Conservation (phyloP, 345 rosid species). For the Acer saccharum region DNA sequence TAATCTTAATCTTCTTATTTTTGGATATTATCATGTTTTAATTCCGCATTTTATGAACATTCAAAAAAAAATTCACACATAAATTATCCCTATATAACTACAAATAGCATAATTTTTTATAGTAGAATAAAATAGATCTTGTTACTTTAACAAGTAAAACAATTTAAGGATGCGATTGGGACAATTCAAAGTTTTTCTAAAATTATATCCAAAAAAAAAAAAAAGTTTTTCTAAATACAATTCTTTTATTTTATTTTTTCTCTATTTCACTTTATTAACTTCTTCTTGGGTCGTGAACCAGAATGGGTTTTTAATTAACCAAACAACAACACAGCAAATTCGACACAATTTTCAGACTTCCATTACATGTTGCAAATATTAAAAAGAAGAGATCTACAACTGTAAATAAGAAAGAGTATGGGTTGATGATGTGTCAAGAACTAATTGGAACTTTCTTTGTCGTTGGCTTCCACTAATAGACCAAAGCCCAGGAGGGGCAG, state of each 20-base stretch:
- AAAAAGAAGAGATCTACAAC: too few species aligned
- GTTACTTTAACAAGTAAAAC: not conserved
- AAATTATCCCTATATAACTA: not conserved
- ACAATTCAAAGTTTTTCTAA: too few species aligned
- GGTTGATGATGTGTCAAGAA: constrained; percentile 22
- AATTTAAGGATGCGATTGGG: too few species aligned
- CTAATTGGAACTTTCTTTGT: constrained; percentile 20
- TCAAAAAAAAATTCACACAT: not conserved
- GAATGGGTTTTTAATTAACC: constrained; percentile 3
- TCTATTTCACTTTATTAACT: not conserved
- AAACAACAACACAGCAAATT: not conserved
- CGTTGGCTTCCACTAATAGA: constrained; percentile 46
- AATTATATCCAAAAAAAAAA: too few species aligned
- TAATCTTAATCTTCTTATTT: too few species aligned
- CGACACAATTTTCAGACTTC: constrained; percentile 12
- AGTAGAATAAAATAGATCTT: not conserved
- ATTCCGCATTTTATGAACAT: not conserved
- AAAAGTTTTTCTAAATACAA: too few species aligned
- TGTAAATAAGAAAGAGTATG: not conserved
- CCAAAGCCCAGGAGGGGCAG: not conserved
- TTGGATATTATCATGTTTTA: too few species aligned
- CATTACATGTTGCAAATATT: not conserved
- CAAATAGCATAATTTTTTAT: not conserved
- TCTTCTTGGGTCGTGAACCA: not conserved
- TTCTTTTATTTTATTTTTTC: not conserved